Evolutionary conservation across 2,329 filamentous ascomycete species (phyloP).

Genomic region (Monilinia vaccinii-corymbosi): DNA sequence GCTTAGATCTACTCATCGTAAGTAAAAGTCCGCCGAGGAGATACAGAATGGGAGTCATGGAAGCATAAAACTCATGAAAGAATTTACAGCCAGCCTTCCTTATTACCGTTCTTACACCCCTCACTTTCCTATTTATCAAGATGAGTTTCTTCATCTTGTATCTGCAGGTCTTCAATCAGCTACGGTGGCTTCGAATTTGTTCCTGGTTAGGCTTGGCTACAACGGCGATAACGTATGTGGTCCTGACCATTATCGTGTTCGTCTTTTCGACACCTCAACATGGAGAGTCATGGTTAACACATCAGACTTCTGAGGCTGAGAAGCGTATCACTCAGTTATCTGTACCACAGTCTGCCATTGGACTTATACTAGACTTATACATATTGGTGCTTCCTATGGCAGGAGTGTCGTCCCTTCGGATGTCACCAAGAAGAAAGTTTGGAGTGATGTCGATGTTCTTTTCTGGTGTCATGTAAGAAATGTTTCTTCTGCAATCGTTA

Average conservation of each 20-base stretch:
- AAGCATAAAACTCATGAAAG: background rate
- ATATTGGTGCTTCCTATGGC: background rate
- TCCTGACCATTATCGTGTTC: background rate
- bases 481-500: background rate
- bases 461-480: background rate
- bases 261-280: background rate
- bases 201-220: background rate
- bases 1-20: background rate
- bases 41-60: background rate
- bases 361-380: background rate
- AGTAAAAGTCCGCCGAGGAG: background rate
- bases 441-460: background rate
- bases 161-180: background rate
- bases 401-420: background rate
- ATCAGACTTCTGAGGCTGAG: background rate
- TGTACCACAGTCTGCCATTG: background rate
- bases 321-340: background rate
- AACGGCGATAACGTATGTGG: background rate
- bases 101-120: background rate
- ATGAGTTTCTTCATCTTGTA: background rate
- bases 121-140: background rate
- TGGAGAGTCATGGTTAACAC: background rate
- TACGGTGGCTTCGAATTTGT: background rate
- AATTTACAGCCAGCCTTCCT: background rate
- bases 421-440: background rate